Evolutionary conservation across 129 eudicot genomes (phyloP), one percentile per base, ranked within the genome.

Genomic region (Dittrichia graveolens): DNA sequence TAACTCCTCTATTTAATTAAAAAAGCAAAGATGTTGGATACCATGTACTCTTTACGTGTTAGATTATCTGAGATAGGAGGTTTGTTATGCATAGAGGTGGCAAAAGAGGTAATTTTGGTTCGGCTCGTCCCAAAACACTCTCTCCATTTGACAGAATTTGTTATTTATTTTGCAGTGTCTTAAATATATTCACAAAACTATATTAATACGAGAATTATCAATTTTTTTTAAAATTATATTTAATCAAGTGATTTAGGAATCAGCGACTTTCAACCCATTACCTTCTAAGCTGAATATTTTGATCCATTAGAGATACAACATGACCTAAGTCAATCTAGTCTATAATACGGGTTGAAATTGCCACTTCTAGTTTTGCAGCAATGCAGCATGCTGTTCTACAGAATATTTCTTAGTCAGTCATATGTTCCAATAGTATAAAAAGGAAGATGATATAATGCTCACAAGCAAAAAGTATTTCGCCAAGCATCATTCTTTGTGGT

Each of bases 1-100:
- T 78, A 78, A 43, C 11, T 50, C 8, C 7, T 44, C 12, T 9
- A 61, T 41, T 53, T 14, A 4, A 1, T 48, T n/a, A 75, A 46
- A 14, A 34, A 9, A n/a, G 15, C 1, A 6, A 65, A n/a, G 15
- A 0, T 43, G 0, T 4, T 67, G 46, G 8, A 31, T 44, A 37
- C 46, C 8, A 10, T 49, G 31, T 44, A 10, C 24, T 54, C 46
- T 49, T 12, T 8, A 50, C 10, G 37, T 35, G 13, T 44, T 44
- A 67, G 12, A 34, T 49, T 67, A 44, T 4, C 69, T 53, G 10
- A 16, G 18, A 64, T 64, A 43, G 37, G 53, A 64, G 53, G 53
- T 42, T 43, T 64, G 69, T 64, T 42, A 24, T 24, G 31, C 31
- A 24, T 24, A 24, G n/a, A 58, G 64, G 64, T 55, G 61, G 61